phyloP scores from a whole-genome alignment of 2,329 filamentous ascomycete genomes.

The Ilyonectria sp. region DNA sequence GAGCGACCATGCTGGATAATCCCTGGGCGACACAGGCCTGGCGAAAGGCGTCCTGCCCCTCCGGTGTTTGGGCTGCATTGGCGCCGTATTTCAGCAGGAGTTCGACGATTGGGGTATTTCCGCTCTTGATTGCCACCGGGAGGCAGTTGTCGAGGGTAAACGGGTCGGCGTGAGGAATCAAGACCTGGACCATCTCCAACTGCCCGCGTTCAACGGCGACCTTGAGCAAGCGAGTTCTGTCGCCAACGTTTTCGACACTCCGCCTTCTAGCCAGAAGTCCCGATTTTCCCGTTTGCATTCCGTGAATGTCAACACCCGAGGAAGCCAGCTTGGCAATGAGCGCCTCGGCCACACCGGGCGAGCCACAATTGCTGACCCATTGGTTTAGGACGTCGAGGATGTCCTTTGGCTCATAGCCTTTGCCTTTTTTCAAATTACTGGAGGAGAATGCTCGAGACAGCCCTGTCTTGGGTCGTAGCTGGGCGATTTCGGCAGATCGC shows the following conservation, averaged over 20 bases:
- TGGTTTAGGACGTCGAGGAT: conserved; percentile 66
- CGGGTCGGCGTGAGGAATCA: conserved; percentile 68
- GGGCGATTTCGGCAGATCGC: conserved; percentile 55
- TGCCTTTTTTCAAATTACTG: conserved; percentile 60
- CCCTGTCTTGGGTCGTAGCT: conserved; percentile 56
- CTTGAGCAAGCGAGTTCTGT: conserved; percentile 66
- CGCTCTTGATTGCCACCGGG: conserved; percentile 62
- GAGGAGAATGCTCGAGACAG: conserved; percentile 58
- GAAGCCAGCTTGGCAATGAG: conserved; percentile 65
- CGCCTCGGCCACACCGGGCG: conserved; percentile 70
- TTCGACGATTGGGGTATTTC: conserved; percentile 61
- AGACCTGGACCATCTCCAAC: conserved; percentile 67
- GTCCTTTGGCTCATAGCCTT: conserved; percentile 67
- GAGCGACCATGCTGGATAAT: conserved; percentile 61
- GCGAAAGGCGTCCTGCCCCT: conserved; percentile 69
- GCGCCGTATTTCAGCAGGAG: conserved; percentile 68
- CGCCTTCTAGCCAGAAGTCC: conserved; percentile 64
- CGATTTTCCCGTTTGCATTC: conserved; percentile 63
- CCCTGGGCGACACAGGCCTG: conserved; percentile 64
- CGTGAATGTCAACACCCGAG: conserved; percentile 67
- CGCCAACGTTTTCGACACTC: conserved; percentile 64
- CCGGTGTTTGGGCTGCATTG: conserved; percentile 61
- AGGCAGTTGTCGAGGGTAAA: conserved; percentile 65
- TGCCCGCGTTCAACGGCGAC: conserved; percentile 66
- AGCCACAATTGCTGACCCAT: conserved; percentile 65